Base-by-base conservation (phyloP, 2,329 filamentous ascomycete species). In the Amauroascus niger region DNA sequence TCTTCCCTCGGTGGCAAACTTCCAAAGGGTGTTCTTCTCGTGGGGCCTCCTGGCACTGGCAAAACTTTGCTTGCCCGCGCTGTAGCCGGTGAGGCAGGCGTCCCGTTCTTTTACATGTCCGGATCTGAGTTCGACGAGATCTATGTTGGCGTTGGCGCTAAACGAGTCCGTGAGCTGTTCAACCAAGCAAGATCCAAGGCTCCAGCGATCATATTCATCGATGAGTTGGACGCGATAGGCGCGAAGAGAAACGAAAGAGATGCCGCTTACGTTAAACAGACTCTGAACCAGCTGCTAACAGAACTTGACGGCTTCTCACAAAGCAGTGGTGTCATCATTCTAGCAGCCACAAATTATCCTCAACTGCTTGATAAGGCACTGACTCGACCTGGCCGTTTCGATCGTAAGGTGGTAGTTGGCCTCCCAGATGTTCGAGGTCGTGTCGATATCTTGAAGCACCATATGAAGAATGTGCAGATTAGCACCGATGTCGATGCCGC, bases 91-190 rank as follows among this genome's bases (percentile, higher is more conserved):
- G 93, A 98, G 74, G 90, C 93, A 52, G 93, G 91, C 53, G 93
- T 98, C 16, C 93, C 93, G 1, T 98, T 98, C 78, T 98, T 97
- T 78, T 98, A 96, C 79, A 97, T 98, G 91, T 98, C 93, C 65
- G 93, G 93, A 49, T 95, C 88, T 55, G 93, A 98, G 69, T 98
- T 98, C 66, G 93, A 98, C 65, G 93, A 98, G 71, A 86, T 98
- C 50, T 98, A 96, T 65, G 94, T 98, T 33, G 93, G 93, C 66
- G 93, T 98, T 52, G 89, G 90, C 66, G 89, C 89, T 44, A 95
- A 98, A 77, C 87, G 93, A 65, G 91, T 98, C 47, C 88, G 93
- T 55, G 93, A 96, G 58, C 79, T 95, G n/a, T 95, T 95, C 69
- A 74, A 77, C 44, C 82, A 86, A 53, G 91, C 91, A 59, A 87